These are phyloP conservation scores for Castanospermum australe DNA, from an alignment of 306 rosid genomes.

Conservation along the genomic window DNA sequence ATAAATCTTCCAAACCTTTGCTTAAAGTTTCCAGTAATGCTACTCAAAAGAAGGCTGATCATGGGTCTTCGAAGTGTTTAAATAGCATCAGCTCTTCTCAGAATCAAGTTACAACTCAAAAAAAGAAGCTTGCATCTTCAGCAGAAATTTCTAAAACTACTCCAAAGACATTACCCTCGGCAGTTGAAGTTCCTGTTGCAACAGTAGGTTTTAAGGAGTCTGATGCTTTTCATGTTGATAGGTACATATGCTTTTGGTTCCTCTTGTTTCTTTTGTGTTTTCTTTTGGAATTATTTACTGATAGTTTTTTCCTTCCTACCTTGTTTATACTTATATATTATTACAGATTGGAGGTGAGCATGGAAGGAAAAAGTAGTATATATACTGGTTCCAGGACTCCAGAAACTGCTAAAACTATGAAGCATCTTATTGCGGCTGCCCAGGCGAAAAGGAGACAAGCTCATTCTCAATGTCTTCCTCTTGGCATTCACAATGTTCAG, in stretches of 20 bases:
- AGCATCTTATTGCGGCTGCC: conserved; percentile 92
- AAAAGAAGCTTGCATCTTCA: conserved; percentile 51
- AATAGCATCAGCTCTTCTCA: conserved; percentile 50
- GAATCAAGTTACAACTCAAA: conserved; percentile 49
- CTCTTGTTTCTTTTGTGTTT: background rate
- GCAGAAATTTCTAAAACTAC: conserved; percentile 61
- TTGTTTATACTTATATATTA: background rate
- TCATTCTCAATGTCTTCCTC: conserved; percentile 53
- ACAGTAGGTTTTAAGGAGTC: conserved; percentile 51
- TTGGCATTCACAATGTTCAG: conserved; percentile 49
- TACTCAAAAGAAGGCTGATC: conserved; percentile 54
- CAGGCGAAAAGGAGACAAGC: conserved; percentile 86
- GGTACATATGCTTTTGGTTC: conserved; percentile 47
- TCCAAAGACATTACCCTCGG: conserved; percentile 40
- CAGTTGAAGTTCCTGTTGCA: conserved; percentile 46
- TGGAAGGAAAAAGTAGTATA: conserved; percentile 49
- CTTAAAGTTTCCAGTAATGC: conserved; percentile 45
- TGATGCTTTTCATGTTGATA: conserved; percentile 53
- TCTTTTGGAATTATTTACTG: conserved; percentile 1
- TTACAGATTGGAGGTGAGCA: conserved; percentile 52
- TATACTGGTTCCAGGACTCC: conserved; percentile 59
- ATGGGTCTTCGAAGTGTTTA: conserved; percentile 48
- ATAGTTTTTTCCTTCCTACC: background rate
- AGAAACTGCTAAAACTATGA: conserved; percentile 72
- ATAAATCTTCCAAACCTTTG: conserved; percentile 52